Base-by-base conservation (phyloP, 768 basidiomycete genomes). In the Suillus fuscotomentosus region DNA sequence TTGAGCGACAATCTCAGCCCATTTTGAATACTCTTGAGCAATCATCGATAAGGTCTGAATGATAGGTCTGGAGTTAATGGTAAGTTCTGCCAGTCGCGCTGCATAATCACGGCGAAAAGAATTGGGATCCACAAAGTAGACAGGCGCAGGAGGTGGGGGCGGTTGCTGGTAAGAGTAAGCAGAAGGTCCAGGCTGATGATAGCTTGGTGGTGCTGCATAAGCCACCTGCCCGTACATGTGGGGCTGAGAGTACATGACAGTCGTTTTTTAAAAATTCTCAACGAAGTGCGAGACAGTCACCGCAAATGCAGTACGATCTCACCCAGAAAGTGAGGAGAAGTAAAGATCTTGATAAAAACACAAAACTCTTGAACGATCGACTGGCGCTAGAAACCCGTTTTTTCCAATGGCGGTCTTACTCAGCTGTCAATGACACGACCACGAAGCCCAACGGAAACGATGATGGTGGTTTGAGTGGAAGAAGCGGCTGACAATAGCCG, bases 41-140 rank as follows among this genome's bases (percentile, higher is more conserved):
- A 92, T 85, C 84, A 95, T 88, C 41, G 97, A 98, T 17, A 99
- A 79, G 66, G 85, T 86, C 79, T 97, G 94, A 68, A 99, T 99
- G 66, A 97, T 88, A 11, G 94, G 91, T 72, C 95, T 89, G 69
- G 95, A 97, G 79, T 99, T 99, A 83, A 95, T 89, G 60, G 88
- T 93, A 67, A 99, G 89, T 67, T 89, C 87, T 71, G 86, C 80
- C 62, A 97, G 87, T 66, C 91, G 88, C 48, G 79, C 75, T 62
- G 84, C 72, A 77, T 90, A 94, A 79, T 94, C 92, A 78, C 88
- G 86, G 68, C 94, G 87, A 75, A 94, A 94, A 45, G 84, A 79
- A 76, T 82, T 82, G 38, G 90, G 86, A 75, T 92, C 90, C 73
- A 85, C 76, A 73, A 78, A 77, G 70, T 82, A 82, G 68, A 81